Evolutionary conservation across 805 yeast species (phyloP), one percentile per base, ranked within the genome.

Genomic region (Schwanniomyces pseudopolymorphus): DNA sequence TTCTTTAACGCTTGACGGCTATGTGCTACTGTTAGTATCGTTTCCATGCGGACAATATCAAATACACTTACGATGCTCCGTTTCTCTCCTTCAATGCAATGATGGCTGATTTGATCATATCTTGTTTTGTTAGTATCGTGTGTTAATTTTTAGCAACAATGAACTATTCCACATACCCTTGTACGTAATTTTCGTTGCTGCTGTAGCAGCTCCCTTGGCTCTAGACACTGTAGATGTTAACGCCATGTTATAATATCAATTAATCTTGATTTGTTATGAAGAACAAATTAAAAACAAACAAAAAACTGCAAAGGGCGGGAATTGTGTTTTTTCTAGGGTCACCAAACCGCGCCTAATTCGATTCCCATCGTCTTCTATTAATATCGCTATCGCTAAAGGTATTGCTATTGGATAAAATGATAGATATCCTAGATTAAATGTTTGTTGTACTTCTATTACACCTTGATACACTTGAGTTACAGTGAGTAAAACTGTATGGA

Each of bases 1-100:
- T 89, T 89, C 78, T 89, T 90, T 61, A 90, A 75, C 10, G 94
- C 92, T 66, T 86, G 92, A 67, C 96, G 91, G 58, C 90, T 79
- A 45, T 17, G 17, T 13, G n/a, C n/a, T 20, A 26, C 17, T 21
- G 39, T 56, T 51, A 51, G 54, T 56, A 57, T 55, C 22, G 25
- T 5, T 13, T n/a, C 13, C 28, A 42, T 31, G n/a, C 4, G 19
- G 24, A 5, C 10, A 11, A 13, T 6, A 6, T 26, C 6, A 9
- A 16, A 5, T 28, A 47, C 47, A 78, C 83, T 57, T 76, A 78
- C 82, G 80, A 76, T 40, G 89, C 81, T 46, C 96, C 96, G 51
- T 79, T 85, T 70, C 95, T 83, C 61, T 87, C 91, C 59, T 86
- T 85, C 60, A 89, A 77, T 42, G 85, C 74, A 33, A 75, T 61